Evolutionary conservation across 257 asterid genomes (phyloP).

Genomic region (Euphrasia confusa): DNA sequence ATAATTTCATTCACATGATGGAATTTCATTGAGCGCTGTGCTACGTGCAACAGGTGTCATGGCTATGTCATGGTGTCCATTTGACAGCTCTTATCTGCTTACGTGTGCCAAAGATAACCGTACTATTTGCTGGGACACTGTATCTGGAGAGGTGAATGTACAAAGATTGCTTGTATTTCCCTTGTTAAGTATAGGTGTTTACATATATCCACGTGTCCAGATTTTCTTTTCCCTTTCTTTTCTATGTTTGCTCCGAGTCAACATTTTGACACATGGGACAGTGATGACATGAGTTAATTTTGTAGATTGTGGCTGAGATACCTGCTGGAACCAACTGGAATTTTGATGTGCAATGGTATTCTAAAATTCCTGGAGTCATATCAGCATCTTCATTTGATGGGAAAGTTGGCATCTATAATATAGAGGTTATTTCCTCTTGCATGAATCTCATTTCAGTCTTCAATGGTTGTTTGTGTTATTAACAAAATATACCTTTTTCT

Average conservation of each 20-base stretch:
- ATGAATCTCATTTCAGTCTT: constrained; percentile 12
- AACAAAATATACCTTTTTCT: too few relatives aligned
- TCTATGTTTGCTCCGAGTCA: background rate
- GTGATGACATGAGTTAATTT: constrained; percentile 7
- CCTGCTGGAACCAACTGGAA: constrained; percentile 98
- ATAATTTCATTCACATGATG: background rate
- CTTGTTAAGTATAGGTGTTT: background rate
- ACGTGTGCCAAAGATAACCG: constrained; percentile 98
- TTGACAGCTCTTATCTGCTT: constrained; percentile 84
- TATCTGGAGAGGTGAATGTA: constrained; percentile 67
- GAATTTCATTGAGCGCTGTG: constrained; percentile 7
- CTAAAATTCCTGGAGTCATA: constrained; percentile 85
- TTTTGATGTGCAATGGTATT: constrained; percentile 92
- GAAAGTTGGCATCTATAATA: constrained; percentile 82
- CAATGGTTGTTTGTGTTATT: too few relatives aligned
- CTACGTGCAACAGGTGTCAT: constrained; percentile 65
- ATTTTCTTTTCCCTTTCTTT: constrained; percentile 4
- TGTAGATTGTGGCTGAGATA: constrained; percentile 83
- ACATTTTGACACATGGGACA: background rate
- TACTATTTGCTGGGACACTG: constrained; percentile 92
- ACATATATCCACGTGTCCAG: background rate
- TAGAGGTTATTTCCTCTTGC: constrained; percentile 54
- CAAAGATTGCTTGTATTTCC: constrained; percentile 17
- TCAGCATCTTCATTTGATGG: constrained; percentile 98
- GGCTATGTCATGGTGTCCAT: constrained; percentile 98